phyloP scores from a whole-genome alignment of 2,329 filamentous ascomycete genomes.

The Leptosphaerulina australis region DNA sequence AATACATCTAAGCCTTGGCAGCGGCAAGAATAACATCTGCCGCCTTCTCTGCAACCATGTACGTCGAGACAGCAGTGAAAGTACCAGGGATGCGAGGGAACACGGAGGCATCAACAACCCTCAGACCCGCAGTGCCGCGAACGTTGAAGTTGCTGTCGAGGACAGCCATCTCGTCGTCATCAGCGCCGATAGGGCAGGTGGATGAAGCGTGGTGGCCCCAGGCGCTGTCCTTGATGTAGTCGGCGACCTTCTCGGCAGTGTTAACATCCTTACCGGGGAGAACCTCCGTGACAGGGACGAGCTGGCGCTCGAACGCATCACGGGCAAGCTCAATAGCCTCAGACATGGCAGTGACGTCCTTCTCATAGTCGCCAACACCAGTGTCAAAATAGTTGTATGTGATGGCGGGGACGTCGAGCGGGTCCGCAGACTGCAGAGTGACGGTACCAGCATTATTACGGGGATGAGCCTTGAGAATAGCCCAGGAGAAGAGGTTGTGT shows the following conservation, averaged over 20 bases:
- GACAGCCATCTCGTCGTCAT: conserved; percentile 57
- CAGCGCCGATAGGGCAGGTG: conserved; percentile 62
- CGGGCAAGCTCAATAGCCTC: conserved; percentile 62
- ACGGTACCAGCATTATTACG: conserved; percentile 68
- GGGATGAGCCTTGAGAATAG: conserved; percentile 66
- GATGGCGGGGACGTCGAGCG: conserved; percentile 68
- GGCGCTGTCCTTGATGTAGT: conserved; percentile 39
- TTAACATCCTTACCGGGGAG: conserved; percentile 56
- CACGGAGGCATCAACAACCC: conserved; percentile 52
- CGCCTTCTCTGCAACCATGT: conserved; percentile 67
- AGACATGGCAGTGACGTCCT: conserved; percentile 60
- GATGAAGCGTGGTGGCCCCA: conserved; percentile 63
- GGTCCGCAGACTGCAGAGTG: conserved; percentile 64
- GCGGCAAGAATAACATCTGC: conserved; percentile 60
- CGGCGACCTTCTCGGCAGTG: conserved; percentile 38
- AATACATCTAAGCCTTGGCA: conserved; percentile 7
- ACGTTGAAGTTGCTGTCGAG: conserved; percentile 62
- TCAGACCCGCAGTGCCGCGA: conserved; percentile 58
- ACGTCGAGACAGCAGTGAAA: conserved; percentile 59
- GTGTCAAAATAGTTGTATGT: conserved; percentile 50
- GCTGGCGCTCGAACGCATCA: conserved; percentile 41
- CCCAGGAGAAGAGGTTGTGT: conserved; percentile 59
- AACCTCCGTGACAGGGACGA: conserved; percentile 51
- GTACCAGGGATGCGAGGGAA: conserved; percentile 55
- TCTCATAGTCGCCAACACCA: conserved; percentile 65